Evolutionary conservation across 805 yeast genomes (phyloP).

Genomic region (Blastobotrys parvus): DNA sequence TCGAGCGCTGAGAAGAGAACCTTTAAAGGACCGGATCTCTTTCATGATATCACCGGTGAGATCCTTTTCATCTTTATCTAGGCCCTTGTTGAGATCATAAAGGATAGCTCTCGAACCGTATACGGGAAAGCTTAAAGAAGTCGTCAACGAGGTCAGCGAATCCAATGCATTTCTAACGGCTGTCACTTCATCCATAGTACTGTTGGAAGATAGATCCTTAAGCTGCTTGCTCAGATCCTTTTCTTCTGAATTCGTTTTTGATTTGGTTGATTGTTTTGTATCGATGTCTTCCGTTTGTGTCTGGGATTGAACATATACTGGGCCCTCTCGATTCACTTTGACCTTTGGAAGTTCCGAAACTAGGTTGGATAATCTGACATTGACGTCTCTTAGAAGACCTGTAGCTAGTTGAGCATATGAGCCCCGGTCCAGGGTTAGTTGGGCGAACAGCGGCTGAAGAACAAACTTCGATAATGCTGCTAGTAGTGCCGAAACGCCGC

Average conservation of each 20-base stretch:
- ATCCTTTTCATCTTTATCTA: neutral
- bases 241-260: constrained; percentile 1
- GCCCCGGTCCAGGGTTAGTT: constrained; percentile 27
- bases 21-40: constrained; percentile 20
- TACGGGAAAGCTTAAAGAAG: constrained; percentile 1
- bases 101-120: constrained; percentile 6
- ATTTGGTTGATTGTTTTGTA: neutral
- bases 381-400: constrained; percentile 18
- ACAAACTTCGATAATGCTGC: constrained; percentile 25
- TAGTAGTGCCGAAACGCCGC: constrained; percentile 24
- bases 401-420: constrained; percentile 23
- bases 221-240: constrained; percentile 3
- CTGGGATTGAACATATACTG: constrained; percentile 19
- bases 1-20: constrained; percentile 15
- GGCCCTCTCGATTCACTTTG: constrained; percentile 7
- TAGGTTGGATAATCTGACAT: constrained; percentile 14
- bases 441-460: constrained; percentile 26
- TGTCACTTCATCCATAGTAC: constrained; percentile 3
- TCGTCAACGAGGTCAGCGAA: constrained; percentile 4
- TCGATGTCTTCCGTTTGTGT: constrained; percentile 19
- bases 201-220: neutral
- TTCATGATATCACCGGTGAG: constrained; percentile 13
- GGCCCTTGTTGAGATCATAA: neutral
- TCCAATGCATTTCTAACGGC: constrained; percentile 11
- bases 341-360: constrained; percentile 19